Evolutionary conservation across 345 rosid species (phyloP).

Genomic region (Streptanthus diversifolius): DNA sequence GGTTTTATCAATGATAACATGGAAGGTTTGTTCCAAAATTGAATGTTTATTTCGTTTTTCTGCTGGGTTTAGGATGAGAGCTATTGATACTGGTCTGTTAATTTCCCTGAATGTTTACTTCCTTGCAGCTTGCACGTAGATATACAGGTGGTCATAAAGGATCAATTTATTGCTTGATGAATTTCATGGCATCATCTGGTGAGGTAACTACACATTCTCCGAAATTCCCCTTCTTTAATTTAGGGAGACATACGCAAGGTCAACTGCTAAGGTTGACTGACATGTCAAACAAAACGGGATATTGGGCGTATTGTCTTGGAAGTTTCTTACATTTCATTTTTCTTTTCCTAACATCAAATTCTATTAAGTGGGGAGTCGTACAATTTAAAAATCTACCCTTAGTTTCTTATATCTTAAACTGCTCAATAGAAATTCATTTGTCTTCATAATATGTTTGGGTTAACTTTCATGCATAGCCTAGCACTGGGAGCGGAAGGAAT

Average conservation of each 20-base stretch:
- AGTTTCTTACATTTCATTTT: conserved; percentile 2
- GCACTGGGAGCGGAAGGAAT: background rate
- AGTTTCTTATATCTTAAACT: background rate
- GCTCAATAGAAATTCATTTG: background rate
- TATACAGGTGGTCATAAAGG: conserved; percentile 99
- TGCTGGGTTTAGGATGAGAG: conserved; percentile 2
- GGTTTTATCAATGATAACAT: conserved; percentile 98
- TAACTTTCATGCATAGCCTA: background rate
- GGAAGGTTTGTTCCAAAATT: conserved; percentile 63
- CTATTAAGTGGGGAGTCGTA: background rate
- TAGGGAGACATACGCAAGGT: background rate
- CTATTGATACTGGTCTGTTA: conserved; percentile 16
- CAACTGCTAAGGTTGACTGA: conserved; percentile 6
- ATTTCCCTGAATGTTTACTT: conserved; percentile 22
- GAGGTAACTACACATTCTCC: conserved; percentile 57
- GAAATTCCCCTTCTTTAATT: background rate
- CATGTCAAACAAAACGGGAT: background rate
- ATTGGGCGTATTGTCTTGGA: background rate
- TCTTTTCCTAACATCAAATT: background rate
- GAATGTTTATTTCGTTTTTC: background rate
- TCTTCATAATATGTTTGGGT: background rate
- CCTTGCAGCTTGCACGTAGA: conserved; percentile 82
- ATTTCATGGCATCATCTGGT: conserved; percentile 95
- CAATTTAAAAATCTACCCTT: background rate
- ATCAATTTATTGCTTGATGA: conserved; percentile 89